These are phyloP conservation scores for Penicillium canescens DNA, from an alignment of 495 filamentous ascomycete genomes.

Conservation along the genomic window DNA sequence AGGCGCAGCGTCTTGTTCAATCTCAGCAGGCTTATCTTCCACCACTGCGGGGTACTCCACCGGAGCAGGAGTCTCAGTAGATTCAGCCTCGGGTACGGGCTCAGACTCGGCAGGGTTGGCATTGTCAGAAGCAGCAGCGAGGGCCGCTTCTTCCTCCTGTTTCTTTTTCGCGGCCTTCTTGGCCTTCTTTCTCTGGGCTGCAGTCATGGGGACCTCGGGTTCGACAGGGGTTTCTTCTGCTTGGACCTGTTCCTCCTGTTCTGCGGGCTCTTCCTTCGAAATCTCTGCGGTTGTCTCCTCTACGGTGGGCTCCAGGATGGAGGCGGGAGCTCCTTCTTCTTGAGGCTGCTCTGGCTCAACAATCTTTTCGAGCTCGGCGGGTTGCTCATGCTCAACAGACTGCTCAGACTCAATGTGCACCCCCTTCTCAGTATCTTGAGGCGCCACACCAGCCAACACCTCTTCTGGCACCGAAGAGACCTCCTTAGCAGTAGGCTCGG, in stretches of 20 bases:
- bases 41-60: neutral
- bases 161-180: constrained; percentile 21
- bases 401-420: neutral
- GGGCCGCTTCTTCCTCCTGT: constrained; percentile 13
- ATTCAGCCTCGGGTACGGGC: neutral
- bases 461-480: neutral
- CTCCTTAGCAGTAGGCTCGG: neutral
- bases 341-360: neutral
- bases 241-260: neutral
- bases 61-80: neutral
- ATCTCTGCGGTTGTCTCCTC: neutral
- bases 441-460: neutral
- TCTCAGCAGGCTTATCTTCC: neutral
- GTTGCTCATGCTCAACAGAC: constrained; percentile 2
- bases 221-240: constrained; percentile 1
- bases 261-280: neutral
- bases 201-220: constrained; percentile 17
- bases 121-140: constrained; percentile 11
- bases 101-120: neutral
- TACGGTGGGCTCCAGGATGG: neutral
- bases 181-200: constrained; percentile 44
- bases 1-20: constrained; percentile 2
- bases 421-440: constrained; percentile 4
- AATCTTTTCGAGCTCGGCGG: neutral
- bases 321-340: neutral